Evolutionary conservation across 1,284 basidiomycete genomes (phyloP).

Genomic region (Leccinum olivaceoglutinosum): DNA sequence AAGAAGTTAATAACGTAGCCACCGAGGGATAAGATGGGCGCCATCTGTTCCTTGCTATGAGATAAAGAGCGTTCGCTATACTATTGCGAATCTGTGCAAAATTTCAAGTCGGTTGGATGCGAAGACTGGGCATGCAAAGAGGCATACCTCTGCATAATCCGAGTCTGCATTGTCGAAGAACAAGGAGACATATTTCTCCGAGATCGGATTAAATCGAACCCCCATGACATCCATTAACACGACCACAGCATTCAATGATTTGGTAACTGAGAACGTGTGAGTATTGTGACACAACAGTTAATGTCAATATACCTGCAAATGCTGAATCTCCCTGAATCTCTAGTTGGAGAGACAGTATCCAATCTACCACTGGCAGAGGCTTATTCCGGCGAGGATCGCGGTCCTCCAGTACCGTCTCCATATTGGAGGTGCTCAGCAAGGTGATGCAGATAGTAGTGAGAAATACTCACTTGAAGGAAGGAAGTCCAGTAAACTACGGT

Average conservation of each 20-base stretch:
- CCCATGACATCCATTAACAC: constrained; percentile 57
- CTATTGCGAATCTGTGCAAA: constrained; percentile 58
- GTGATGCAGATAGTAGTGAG: background rate
- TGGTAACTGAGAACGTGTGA: constrained; percentile 50
- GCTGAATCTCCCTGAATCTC: constrained; percentile 81
- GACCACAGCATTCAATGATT: constrained; percentile 56
- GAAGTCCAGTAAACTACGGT: constrained; percentile 73
- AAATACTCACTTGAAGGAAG: constrained; percentile 46
- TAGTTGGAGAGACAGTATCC: constrained; percentile 70
- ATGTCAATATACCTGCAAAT: constrained; percentile 54
- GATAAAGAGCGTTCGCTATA: constrained; percentile 66
- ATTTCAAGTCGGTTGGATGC: constrained; percentile 5
- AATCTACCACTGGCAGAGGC: constrained; percentile 60
- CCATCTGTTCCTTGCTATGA: constrained; percentile 62
- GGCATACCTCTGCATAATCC: constrained; percentile 74
- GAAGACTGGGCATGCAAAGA: constrained; percentile 1
- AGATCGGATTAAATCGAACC: constrained; percentile 58
- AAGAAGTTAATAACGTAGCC: constrained; percentile 60
- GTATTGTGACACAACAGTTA: background rate
- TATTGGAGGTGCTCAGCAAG: constrained; percentile 7
- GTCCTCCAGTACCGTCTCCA: constrained; percentile 39
- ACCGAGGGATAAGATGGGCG: constrained; percentile 72
- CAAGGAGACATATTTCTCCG: constrained; percentile 63
- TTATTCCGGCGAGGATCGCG: constrained; percentile 85
- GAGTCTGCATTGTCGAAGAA: constrained; percentile 77